phyloP scores from a whole-genome alignment of 2,329 filamentous ascomycete genomes.

The Gyromitra esculenta region DNA sequence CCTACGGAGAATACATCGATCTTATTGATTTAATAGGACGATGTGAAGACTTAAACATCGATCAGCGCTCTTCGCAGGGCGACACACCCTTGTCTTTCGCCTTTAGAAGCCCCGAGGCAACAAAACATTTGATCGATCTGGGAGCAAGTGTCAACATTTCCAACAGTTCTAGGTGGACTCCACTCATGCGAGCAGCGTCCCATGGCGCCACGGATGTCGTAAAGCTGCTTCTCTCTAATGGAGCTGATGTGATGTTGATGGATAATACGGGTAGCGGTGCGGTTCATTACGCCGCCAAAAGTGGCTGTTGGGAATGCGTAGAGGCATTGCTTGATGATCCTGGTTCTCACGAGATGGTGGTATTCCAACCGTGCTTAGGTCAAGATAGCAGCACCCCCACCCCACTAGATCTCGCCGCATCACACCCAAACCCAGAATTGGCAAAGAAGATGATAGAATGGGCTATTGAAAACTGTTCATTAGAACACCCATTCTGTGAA shows the following conservation, averaged over 20 bases:
- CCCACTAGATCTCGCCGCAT: neutral
- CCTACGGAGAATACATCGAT: neutral
- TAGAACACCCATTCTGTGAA: no score
- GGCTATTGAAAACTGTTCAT: no score
- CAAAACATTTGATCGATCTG: neutral
- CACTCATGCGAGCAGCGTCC: conserved; percentile 1
- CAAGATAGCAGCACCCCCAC: neutral
- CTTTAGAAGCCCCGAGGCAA: neutral
- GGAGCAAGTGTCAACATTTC: neutral
- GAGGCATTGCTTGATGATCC: neutral
- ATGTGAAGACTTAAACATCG: neutral
- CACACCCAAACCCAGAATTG: no score
- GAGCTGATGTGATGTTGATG: neutral
- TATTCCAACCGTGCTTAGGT: no score
- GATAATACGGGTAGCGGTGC: neutral
- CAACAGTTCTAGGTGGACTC: neutral
- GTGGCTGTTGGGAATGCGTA: neutral
- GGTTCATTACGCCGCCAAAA: neutral
- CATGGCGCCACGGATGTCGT: neutral
- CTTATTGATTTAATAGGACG: neutral
- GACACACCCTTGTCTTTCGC: neutral
- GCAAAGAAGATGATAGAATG: no score
- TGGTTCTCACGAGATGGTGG: no score
- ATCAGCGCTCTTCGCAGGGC: neutral
- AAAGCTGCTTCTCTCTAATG: neutral